Conservation (phyloP, 805 yeast species). For the Saccharomyces paradoxus region DNA sequence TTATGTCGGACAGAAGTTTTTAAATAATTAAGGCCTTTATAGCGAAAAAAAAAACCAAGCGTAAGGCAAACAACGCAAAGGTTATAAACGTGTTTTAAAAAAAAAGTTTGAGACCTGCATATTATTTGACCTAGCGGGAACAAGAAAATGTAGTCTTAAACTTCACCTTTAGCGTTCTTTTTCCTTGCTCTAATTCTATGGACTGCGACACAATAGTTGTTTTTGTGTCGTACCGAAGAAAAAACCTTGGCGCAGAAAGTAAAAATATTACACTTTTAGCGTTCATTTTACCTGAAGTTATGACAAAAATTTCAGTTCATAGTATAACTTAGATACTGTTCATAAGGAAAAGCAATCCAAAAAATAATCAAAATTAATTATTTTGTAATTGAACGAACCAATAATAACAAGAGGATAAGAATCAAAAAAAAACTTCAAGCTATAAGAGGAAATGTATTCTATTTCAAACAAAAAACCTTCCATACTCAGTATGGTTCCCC, state of each 20-base stretch:
- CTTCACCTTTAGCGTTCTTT: not conserved
- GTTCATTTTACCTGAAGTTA: not conserved
- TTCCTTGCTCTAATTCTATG: not conserved
- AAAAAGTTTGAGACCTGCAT: too few relatives aligned
- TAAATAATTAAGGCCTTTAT: too few relatives aligned
- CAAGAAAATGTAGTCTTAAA: too few relatives aligned
- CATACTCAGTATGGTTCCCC: not conserved
- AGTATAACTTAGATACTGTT: not conserved
- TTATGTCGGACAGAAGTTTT: too few relatives aligned
- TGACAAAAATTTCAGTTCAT: not conserved
- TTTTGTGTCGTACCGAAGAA: not conserved
- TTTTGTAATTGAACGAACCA: not conserved
- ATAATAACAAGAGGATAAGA: not conserved
- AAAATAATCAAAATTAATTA: not conserved
- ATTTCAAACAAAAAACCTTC: not conserved
- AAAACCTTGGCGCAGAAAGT: not conserved
- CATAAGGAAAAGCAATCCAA: not conserved
- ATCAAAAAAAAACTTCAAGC: not conserved
- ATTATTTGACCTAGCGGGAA: too few relatives aligned
- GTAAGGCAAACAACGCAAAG: not conserved
- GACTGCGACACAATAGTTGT: not conserved
- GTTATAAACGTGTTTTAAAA: too few relatives aligned
- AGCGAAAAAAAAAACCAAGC: too few relatives aligned
- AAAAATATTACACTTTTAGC: not conserved
- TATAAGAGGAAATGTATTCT: not conserved